Conservation (phyloP, 2,329 filamentous ascomycete species). For the Xylaria sp. region DNA sequence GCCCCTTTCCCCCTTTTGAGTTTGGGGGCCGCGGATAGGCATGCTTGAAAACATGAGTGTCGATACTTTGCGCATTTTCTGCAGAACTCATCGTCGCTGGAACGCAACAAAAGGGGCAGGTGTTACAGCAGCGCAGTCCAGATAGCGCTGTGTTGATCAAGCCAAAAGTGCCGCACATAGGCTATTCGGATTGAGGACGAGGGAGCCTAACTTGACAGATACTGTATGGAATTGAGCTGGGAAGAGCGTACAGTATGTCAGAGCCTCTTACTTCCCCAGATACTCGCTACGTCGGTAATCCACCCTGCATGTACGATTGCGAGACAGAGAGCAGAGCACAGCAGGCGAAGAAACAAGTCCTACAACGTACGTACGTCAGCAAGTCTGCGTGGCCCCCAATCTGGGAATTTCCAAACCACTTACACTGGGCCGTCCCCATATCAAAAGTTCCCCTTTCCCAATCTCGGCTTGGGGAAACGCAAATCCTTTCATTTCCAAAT, state of each 20-base stretch:
- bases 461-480: background rate
- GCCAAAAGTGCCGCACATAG: constrained; percentile 3
- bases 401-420: background rate
- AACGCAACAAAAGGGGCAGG: constrained; percentile 31
- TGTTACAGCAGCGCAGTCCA: constrained; percentile 23
- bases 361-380: background rate
- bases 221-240: background rate
- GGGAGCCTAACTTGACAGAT: background rate
- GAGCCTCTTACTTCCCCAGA: constrained; percentile 23
- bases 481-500: constrained; percentile 8
- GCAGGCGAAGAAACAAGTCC: constrained; percentile 4
- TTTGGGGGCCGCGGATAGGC: background rate
- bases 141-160: background rate
- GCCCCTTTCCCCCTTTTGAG: background rate
- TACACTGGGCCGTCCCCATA: background rate
- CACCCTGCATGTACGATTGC: background rate
- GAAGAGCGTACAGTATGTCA: background rate
- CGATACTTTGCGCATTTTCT: background rate
- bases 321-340: background rate
- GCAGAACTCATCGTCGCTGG: constrained; percentile 21
- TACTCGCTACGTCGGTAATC: constrained; percentile 1
- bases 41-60: constrained; percentile 7
- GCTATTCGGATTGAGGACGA: background rate
- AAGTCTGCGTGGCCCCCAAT: background rate
- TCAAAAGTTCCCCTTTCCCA: constrained; percentile 15